Percentiles rank a stretch among this genome's conserved stretches.
phyloP scores from a whole-genome alignment of 2,329 filamentous ascomycete genomes.

The Calonectria hawksworthii region DNA sequence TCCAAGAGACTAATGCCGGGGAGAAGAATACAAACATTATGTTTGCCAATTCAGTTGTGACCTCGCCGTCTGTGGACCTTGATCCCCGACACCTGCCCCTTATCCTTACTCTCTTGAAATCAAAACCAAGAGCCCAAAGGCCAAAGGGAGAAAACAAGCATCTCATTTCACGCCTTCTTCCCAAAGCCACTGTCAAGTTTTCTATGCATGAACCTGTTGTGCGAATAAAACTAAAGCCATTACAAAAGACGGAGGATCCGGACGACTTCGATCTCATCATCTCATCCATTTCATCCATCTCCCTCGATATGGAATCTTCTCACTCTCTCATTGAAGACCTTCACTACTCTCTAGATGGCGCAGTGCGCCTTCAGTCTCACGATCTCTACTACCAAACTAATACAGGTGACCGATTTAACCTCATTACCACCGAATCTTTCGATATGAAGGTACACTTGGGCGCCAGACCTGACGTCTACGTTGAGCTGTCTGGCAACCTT shows the following conservation, averaged over 20 bases:
- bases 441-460: constrained; percentile 89
- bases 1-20: constrained; percentile 77
- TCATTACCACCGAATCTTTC: constrained; percentile 88
- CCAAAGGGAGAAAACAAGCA: constrained; percentile 66
- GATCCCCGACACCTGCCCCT: constrained; percentile 93
- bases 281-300: constrained; percentile 93
- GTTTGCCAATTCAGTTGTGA: constrained; percentile 96
- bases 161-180: constrained; percentile 89
- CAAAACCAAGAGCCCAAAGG: constrained; percentile 56
- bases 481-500: constrained; percentile 82
- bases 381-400: constrained; percentile 95
- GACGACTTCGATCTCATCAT: constrained; percentile 97
- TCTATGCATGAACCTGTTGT: constrained; percentile 97
- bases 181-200: constrained; percentile 94
- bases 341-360: constrained; percentile 88
- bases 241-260: constrained; percentile 73
- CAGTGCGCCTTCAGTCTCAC: constrained; percentile 86
- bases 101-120: constrained; percentile 81
- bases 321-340: constrained; percentile 87
- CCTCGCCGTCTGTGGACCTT: constrained; percentile 93
- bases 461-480: constrained; percentile 87
- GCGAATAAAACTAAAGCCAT: constrained; percentile 87
- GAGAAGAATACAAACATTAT: constrained; percentile 96
- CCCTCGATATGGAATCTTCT: constrained; percentile 94
- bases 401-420: constrained; percentile 84